Percentiles rank a stretch among this genome's conserved stretches.
phyloP scores from a whole-genome alignment of 2,329 filamentous ascomycete genomes.

The Neonectria coccinea region DNA sequence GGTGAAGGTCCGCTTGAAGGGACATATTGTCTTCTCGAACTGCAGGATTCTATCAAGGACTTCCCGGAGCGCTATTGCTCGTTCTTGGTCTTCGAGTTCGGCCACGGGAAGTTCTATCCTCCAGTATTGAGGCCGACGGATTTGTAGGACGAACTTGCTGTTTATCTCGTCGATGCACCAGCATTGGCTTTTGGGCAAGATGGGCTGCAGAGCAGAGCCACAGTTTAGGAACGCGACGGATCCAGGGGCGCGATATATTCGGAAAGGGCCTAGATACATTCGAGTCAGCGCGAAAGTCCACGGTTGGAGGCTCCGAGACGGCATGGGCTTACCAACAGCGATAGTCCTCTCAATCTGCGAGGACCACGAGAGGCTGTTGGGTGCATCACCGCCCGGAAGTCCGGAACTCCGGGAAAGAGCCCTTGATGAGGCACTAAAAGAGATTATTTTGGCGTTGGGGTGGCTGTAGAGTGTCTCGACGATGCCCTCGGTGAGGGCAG shows the following conservation, averaged over 20 bases:
- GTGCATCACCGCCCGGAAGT: slow-evolving; percentile 57
- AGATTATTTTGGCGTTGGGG: slow-evolving; percentile 75
- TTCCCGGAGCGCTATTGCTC: slow-evolving; percentile 74
- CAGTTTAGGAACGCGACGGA: slow-evolving; percentile 91
- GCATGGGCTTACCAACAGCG: slow-evolving; percentile 71
- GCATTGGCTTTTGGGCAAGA: slow-evolving; percentile 89
- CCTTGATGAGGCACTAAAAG: slow-evolving; percentile 59
- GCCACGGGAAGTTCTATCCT: slow-evolving; percentile 84
- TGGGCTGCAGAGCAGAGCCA: slow-evolving; percentile 84
- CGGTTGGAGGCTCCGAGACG: neutral
- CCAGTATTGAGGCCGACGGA: slow-evolving; percentile 87
- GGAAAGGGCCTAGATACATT: slow-evolving; percentile 71
- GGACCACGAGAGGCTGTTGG: slow-evolving; percentile 77
- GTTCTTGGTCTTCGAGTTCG: slow-evolving; percentile 59
- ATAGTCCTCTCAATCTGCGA: slow-evolving; percentile 84
- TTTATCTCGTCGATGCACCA: slow-evolving; percentile 91
- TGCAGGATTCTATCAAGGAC: slow-evolving; percentile 79
- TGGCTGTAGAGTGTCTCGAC: slow-evolving; percentile 82
- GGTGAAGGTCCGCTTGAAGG: slow-evolving; percentile 82
- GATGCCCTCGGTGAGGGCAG: slow-evolving; percentile 31
- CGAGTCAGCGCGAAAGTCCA: neutral
- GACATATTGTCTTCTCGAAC: slow-evolving; percentile 90
- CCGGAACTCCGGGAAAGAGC: slow-evolving; percentile 50
- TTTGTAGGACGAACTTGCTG: slow-evolving; percentile 86
- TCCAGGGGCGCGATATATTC: slow-evolving; percentile 87